Evolutionary conservation across 2,329 filamentous ascomycete species (phyloP).

Genomic region (Fusarium sp.): DNA sequence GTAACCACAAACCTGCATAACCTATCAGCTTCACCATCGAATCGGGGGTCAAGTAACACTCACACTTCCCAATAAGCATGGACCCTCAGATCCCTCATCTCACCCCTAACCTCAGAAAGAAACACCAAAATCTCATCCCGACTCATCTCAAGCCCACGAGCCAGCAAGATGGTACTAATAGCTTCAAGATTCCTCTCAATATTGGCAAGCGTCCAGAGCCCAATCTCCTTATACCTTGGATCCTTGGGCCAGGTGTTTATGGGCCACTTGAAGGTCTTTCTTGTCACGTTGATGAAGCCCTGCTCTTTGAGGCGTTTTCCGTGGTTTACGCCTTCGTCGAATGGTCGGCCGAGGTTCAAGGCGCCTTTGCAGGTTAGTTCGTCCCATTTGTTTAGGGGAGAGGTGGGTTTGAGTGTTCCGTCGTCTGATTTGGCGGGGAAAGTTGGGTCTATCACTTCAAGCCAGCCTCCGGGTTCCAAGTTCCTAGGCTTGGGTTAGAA

Average conservation of each 20-base stretch:
- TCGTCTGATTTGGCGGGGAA: conserved; percentile 36
- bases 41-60: neutral
- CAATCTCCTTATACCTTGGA: conserved; percentile 26
- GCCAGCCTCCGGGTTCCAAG: conserved; percentile 30
- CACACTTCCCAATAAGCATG: neutral
- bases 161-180: neutral
- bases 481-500: neutral
- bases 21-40: neutral
- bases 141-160: neutral
- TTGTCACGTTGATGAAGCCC: conserved; percentile 20
- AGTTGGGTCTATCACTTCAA: conserved; percentile 31
- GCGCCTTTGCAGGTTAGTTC: conserved; percentile 24
- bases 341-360: neutral
- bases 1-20: neutral
- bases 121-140: neutral
- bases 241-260: conserved; percentile 31
- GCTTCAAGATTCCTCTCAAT: neutral
- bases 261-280: conserved; percentile 15
- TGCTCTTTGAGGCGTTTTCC: conserved; percentile 13
- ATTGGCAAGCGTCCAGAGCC: conserved; percentile 20
- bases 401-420: conserved; percentile 2
- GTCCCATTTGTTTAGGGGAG: conserved; percentile 20
- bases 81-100: neutral
- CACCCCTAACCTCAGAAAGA: neutral
- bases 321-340: conserved; percentile 12